Evolutionary conservation across 192 early-diverging fungal genomes (phyloP), one percentile per base, ranked within the genome.

Genomic region (Backusella tuberculispora): DNA sequence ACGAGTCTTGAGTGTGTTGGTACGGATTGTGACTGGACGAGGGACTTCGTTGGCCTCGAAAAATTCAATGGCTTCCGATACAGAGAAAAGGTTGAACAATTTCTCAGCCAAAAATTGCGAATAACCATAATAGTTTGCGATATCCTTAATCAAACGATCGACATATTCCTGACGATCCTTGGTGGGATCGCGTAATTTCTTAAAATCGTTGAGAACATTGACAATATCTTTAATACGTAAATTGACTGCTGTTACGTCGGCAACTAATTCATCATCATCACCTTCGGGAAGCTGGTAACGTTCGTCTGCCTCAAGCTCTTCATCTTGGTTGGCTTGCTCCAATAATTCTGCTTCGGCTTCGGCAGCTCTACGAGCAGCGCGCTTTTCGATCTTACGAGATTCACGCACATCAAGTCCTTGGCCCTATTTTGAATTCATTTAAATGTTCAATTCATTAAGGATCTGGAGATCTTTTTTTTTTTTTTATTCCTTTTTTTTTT

Each of bases 31-130:
- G 6, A 99, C 91, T 0, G 98, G 98, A 41, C 98, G 87, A 38
- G 94, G 91, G 0, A 96, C 92, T 85, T 99, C 98, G 85, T 99
- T 99, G 67, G 98, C 96, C 80, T 99, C 98, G 76, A 99, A 98
- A 85, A 99, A 99, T 80, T 98, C 97, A 37, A 99, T 90, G 0
- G 94, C 94, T 78, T 97, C 96, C 44, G 92, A 88, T 2, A 95
- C 86, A 9, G 96, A 86, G 84, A 99, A 98, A 76, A 98, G 84
- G 74, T 97, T 87, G 82, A 97, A 91, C 6, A 98, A 88, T 80
- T 96, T 96, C 75, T 96, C 93, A 78, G 92, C 87, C 76, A 99
- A 83, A 69, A 89, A 98, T 37, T 95, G 91, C 72, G 94, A 95
- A 83, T 98, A 98, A 41, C 97, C 97, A 80, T 98, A 98, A 86